Conservation (phyloP, 2,329 filamentous ascomycete species). For the Macroventuria anomochaeta region DNA sequence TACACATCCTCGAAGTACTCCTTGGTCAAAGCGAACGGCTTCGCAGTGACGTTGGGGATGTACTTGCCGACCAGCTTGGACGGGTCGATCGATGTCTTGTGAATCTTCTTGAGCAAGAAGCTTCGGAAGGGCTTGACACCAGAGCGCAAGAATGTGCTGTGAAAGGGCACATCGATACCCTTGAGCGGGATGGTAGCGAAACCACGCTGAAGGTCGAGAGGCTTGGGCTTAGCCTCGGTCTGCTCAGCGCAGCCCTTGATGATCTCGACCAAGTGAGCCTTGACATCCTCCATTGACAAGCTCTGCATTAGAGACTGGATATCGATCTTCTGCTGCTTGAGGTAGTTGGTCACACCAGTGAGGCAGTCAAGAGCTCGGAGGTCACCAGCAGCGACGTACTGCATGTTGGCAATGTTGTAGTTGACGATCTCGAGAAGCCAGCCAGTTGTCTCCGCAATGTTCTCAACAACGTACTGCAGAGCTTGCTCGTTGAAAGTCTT, state of each 20-base stretch:
- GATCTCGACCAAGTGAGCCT: conserved; percentile 86
- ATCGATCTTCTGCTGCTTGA: conserved; percentile 97
- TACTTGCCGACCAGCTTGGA: conserved; percentile 98
- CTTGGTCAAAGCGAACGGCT: conserved; percentile 93
- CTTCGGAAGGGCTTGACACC: conserved; percentile 99
- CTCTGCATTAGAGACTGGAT: conserved; percentile 91
- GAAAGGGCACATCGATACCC: conserved; percentile 98
- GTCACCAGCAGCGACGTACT: conserved; percentile 72
- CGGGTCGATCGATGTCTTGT: conserved; percentile 98
- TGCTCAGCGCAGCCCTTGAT: conserved; percentile 86
- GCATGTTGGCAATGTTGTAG: conserved; percentile 77
- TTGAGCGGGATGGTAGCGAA: conserved; percentile 96
- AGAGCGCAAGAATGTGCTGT: conserved; percentile 95
- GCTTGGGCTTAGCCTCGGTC: conserved; percentile 86
- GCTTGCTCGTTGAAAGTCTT: conserved; percentile 99
- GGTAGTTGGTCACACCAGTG: conserved; percentile 86
- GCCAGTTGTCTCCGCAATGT: conserved; percentile 88
- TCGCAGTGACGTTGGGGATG: conserved; percentile 97
- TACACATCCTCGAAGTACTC: conserved; percentile 99
- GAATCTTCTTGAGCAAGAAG: conserved; percentile 99
- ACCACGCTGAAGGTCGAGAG: conserved; percentile 88
- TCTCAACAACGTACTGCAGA: conserved; percentile 94
- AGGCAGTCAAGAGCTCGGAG: conserved; percentile 70
- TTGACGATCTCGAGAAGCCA: conserved; percentile 99
- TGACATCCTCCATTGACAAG: conserved; percentile 87